Percentiles rank a stretch among this genome's conserved stretches.
These are phyloP conservation scores for Daldinia sp. DNA, from an alignment of 2,329 filamentous ascomycete species.

Conservation along the genomic window DNA sequence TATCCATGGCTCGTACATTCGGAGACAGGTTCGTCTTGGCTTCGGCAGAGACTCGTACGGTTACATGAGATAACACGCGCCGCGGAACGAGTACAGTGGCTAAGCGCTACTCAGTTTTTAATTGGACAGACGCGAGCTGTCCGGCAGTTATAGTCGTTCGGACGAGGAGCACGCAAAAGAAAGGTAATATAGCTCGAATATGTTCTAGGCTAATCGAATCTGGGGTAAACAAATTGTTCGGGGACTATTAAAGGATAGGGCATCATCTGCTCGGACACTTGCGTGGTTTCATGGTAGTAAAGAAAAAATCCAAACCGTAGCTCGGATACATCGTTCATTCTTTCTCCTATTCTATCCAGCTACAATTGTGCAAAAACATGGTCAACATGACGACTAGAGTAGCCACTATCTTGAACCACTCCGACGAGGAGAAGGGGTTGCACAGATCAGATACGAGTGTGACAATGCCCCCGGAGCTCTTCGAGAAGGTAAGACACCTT, in stretches of 20 bases:
- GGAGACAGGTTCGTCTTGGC: constrained; percentile 27
- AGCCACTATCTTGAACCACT: constrained; percentile 8
- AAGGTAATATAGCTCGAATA: constrained; percentile 14
- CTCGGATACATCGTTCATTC: background rate
- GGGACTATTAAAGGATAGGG: constrained; percentile 26
- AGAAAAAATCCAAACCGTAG: background rate
- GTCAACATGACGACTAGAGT: constrained; percentile 37
- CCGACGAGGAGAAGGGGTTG: constrained; percentile 49
- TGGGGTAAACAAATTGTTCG: background rate
- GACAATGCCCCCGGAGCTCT: constrained; percentile 51
- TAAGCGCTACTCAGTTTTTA: constrained; percentile 15
- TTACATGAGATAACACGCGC: constrained; percentile 6
- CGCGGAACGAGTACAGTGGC: constrained; percentile 9
- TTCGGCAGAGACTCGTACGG: constrained; percentile 26
- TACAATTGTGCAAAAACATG: background rate
- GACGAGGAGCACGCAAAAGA: constrained; percentile 2
- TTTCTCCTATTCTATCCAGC: background rate
- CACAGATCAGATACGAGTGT: constrained; percentile 47
- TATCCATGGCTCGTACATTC: constrained; percentile 23
- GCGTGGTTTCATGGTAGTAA: background rate
- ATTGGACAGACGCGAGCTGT: constrained; percentile 18
- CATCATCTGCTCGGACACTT: background rate
- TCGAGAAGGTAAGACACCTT: constrained; percentile 45
- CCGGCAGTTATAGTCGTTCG: constrained; percentile 25
- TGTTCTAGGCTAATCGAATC: constrained; percentile 25